Percentiles rank a stretch among this genome's conserved stretches.
phyloP scores from a whole-genome alignment of 352 stramenopile genomes.

The Pythium insidiosum region DNA sequence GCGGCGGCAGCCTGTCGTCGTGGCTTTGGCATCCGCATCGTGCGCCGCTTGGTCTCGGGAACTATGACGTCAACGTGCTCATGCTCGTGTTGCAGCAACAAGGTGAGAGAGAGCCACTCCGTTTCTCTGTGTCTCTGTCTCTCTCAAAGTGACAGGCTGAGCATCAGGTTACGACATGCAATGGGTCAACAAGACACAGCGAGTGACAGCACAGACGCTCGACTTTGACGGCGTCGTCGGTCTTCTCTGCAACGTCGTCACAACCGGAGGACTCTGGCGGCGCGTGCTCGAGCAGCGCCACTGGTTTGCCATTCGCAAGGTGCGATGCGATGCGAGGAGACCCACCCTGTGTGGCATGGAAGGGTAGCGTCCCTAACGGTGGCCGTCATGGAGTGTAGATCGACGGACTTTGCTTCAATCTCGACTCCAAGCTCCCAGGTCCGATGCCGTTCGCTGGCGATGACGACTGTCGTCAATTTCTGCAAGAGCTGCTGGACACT shows the following conservation, averaged over 20 bases:
- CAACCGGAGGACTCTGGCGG: slow-evolving; percentile 26
- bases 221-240: slow-evolving; percentile 39
- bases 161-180: slow-evolving; percentile 43
- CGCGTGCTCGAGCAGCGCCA: slow-evolving; percentile 57
- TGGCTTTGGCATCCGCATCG: slow-evolving; percentile 60
- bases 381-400: slow-evolving; percentile 24
- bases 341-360: not conserved
- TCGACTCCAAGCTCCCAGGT: slow-evolving; percentile 60
- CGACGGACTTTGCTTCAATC: slow-evolving; percentile 51
- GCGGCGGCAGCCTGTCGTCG: slow-evolving; percentile 9
- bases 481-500: slow-evolving; percentile 59
- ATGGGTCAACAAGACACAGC: slow-evolving; percentile 64
- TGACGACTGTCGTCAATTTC: slow-evolving; percentile 35
- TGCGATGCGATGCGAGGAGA: too few relatives aligned
- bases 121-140: too few relatives aligned
- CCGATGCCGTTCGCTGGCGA: slow-evolving; percentile 45
- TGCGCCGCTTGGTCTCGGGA: slow-evolving; percentile 55
- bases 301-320: slow-evolving; percentile 74
- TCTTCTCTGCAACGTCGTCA: slow-evolving; percentile 65
- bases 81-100: slow-evolving; percentile 47
- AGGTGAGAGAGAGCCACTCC: too few relatives aligned
- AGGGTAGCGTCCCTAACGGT: too few relatives aligned
- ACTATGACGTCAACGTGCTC: slow-evolving; percentile 79
- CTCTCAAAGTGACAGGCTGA: too few relatives aligned
- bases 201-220: slow-evolving; percentile 26